phyloP scores from a whole-genome alignment of 257 asterid species.

The Nyctanthes arbortristis region DNA sequence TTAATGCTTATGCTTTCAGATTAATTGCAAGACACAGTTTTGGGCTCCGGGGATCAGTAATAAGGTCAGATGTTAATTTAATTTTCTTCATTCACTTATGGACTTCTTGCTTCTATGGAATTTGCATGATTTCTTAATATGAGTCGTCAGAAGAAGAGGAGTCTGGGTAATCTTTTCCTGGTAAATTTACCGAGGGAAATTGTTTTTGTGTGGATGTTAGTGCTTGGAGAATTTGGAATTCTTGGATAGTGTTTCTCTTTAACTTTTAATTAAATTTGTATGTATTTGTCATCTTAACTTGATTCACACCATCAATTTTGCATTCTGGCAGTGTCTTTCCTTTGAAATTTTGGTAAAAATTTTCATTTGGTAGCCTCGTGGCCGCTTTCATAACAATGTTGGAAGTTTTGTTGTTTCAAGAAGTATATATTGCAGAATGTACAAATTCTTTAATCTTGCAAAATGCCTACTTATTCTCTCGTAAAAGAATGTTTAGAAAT shows the following conservation, averaged over 20 bases:
- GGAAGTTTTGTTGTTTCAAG: too few relatives aligned
- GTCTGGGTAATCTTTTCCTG: neutral
- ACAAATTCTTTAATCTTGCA: too few relatives aligned
- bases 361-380: neutral
- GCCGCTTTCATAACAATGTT: too few relatives aligned
- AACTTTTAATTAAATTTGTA: neutral
- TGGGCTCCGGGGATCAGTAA: neutral
- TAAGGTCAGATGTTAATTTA: neutral
- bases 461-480: neutral
- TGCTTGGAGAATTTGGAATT: neutral
- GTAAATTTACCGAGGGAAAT: neutral
- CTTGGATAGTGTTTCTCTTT: neutral
- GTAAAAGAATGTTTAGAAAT: slow-evolving; percentile 7
- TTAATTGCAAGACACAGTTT: slow-evolving; percentile 71
- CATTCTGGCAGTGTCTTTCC: neutral
- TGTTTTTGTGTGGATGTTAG: neutral
- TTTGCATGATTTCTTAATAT: neutral
- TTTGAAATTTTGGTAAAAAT: neutral
- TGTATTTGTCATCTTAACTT: neutral
- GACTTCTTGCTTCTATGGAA: neutral
- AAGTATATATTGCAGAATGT: too few relatives aligned
- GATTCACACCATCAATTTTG: neutral
- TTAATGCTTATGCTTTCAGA: slow-evolving; percentile 47
- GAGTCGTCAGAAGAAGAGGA: neutral
- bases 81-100: neutral